Evolutionary conservation across 2,329 filamentous ascomycete species (phyloP), one percentile per base, ranked within the genome.

Genomic region (Clarireedia hainanense): DNA sequence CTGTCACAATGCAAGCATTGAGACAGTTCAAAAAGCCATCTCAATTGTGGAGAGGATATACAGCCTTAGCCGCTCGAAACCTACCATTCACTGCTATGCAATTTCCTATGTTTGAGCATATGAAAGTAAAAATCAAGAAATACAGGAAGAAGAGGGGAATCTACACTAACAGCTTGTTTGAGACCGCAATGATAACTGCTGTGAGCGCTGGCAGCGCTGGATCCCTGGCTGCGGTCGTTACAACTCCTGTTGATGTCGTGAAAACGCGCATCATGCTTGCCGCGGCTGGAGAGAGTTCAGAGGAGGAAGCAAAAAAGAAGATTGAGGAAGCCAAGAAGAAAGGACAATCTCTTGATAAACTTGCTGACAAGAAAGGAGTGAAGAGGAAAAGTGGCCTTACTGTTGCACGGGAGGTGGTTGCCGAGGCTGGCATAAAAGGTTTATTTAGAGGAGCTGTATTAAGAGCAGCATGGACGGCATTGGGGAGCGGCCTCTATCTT

Each of bases 231-330:
- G 88, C 91, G 0, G 79, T 88, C 9, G 69, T 94, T n/a, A 96
- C 91, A 1, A 95, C 91, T 50, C 91, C 91, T 0, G 83, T 91
- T 55, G 91, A 96, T 70, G 89, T 95, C 9, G 80, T 96, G 24
- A 95, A 96, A 75, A 95, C 91, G 61, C 75, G 89, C 50, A 87
- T 95, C 72, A 96, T 95, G 91, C 75, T 96, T 26, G 77, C 79
- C 30, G 83, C 83, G 1, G 58, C 64, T 52, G 58, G 62, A 52
- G 63, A 67, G 57, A 67, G 50, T 12, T 65, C 61, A 12, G 61
- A 71, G 10, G 67, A 60, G 23, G 58, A 65, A 47, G 64, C 60
- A 34, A 65, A 60, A 50, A 60, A 62, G 23, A 59, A 62, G n/a
- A 46, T 60, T 10, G 60, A 66, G 17, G 58, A 57, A 24, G 59